Evolutionary conservation across 345 rosid species (phyloP).

Genomic region (Lagerstroemia speciosa): DNA sequence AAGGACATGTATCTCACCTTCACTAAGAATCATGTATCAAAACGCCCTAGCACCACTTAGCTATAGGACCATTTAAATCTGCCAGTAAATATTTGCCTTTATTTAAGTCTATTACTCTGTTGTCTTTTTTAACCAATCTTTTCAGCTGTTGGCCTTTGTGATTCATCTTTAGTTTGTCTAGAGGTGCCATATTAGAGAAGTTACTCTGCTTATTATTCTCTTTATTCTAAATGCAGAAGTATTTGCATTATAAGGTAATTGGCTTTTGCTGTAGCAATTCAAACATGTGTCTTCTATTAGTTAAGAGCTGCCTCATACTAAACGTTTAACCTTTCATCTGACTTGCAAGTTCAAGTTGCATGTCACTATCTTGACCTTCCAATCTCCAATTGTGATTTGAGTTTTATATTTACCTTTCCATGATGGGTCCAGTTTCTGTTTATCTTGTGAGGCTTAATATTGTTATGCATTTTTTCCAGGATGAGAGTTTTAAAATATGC

Average conservation of each 20-base stretch:
- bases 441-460: not conserved
- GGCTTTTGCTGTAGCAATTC: not conserved
- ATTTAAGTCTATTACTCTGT: not conserved
- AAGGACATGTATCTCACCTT: not conserved
- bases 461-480: not conserved
- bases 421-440: not conserved
- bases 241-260: not conserved
- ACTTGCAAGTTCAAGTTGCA: not conserved
- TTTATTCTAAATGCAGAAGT: not conserved
- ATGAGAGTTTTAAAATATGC: not conserved
- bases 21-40: not conserved
- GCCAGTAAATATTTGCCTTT: not conserved
- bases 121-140: not conserved
- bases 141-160: not conserved
- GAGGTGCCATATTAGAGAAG: too few species aligned
- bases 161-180: not conserved
- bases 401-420: not conserved
- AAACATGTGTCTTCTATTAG: not conserved
- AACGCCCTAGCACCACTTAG: not conserved
- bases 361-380: not conserved
- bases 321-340: not conserved
- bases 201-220: slow-evolving; percentile 1
- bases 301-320: not conserved
- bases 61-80: not conserved
- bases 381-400: not conserved